phyloP scores from a whole-genome alignment of 1,284 basidiomycete genomes.

The Thelephora terrestris region DNA sequence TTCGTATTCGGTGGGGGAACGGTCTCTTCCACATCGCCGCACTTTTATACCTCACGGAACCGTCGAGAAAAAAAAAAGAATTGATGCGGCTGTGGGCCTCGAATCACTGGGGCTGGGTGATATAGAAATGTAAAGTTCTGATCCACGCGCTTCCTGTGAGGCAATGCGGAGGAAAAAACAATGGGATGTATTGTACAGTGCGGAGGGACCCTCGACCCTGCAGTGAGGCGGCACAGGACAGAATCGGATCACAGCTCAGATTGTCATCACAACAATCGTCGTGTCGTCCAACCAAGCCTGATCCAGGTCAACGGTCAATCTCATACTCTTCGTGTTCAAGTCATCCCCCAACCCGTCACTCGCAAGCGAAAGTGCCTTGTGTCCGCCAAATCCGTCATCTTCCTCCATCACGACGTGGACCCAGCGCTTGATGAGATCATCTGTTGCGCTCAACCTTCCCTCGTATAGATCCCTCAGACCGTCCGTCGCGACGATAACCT shows the following conservation, averaged over 20 bases:
- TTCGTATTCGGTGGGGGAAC: too few species aligned
- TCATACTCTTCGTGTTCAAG: slow-evolving; percentile 8
- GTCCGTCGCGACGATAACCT: slow-evolving; percentile 44
- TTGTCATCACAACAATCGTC: slow-evolving; percentile 38
- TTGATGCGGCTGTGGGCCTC: too few species aligned
- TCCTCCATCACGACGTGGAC: slow-evolving; percentile 24
- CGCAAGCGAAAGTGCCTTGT: slow-evolving; percentile 39
- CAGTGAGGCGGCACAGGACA: too few species aligned
- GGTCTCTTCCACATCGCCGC: too few species aligned
- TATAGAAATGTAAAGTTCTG: too few species aligned
- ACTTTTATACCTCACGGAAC: too few species aligned
- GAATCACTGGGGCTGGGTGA: too few species aligned
- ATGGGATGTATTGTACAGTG: too few species aligned
- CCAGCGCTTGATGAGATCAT: slow-evolving; percentile 33
- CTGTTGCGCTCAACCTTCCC: slow-evolving; percentile 16
- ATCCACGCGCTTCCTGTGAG: too few species aligned
- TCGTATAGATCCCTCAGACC: slow-evolving; percentile 46
- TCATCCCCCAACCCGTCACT: slow-evolving; percentile 12
- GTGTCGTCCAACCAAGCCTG: slow-evolving; percentile 63
- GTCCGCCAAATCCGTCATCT: slow-evolving; percentile 46
- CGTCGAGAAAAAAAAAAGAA: too few species aligned
- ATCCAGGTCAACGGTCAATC: slow-evolving; percentile 53
- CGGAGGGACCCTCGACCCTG: too few species aligned
- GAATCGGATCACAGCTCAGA: slow-evolving; percentile 4
- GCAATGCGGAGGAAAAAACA: too few species aligned